phyloP scores from a whole-genome alignment of 2,329 filamentous ascomycete species.

The Colletotrichum liriopes region DNA sequence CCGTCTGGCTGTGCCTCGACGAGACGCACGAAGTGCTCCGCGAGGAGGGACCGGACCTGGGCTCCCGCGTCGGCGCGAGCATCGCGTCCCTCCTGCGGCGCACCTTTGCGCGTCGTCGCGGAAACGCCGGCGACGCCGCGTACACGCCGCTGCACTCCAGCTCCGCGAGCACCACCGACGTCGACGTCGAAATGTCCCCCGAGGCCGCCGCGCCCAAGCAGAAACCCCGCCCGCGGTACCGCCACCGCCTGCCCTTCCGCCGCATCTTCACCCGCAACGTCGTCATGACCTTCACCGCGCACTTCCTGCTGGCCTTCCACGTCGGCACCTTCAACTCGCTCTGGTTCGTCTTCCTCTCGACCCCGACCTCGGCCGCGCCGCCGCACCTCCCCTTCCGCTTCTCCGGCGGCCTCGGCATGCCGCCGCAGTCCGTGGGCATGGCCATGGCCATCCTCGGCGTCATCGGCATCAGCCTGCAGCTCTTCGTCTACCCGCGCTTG shows the following conservation, averaged over 20 bases:
- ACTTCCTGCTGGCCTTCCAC: constrained; percentile 81
- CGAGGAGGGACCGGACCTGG: constrained; percentile 57
- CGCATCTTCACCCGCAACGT: constrained; percentile 72
- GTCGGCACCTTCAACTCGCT: constrained; percentile 83
- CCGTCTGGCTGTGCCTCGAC: constrained; percentile 66
- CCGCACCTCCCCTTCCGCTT: constrained; percentile 72
- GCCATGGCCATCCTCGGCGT: constrained; percentile 83
- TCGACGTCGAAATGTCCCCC: constrained; percentile 51
- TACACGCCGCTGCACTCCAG: constrained; percentile 56
- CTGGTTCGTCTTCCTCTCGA: constrained; percentile 84
- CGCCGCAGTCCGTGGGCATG: constrained; percentile 79
- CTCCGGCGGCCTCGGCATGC: constrained; percentile 82
- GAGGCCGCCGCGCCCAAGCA: constrained; percentile 36
- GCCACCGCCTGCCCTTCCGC: constrained; percentile 65
- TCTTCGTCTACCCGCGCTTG: constrained; percentile 79
- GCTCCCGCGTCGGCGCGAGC: constrained; percentile 57
- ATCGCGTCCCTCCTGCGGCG: constrained; percentile 51
- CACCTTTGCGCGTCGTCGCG: constrained; percentile 43
- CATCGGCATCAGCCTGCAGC: constrained; percentile 82
- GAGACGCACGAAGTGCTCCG: constrained; percentile 66
- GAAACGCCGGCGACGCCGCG: constrained; percentile 32
- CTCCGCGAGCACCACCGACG: constrained; percentile 44
- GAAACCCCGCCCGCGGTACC: constrained; percentile 56
- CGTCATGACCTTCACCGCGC: constrained; percentile 70
- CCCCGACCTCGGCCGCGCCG: constrained; percentile 61